Evolutionary conservation across 768 basidiomycete genomes (phyloP), one percentile per base, ranked within the genome.

Genomic region (Leccinum variicolor): DNA sequence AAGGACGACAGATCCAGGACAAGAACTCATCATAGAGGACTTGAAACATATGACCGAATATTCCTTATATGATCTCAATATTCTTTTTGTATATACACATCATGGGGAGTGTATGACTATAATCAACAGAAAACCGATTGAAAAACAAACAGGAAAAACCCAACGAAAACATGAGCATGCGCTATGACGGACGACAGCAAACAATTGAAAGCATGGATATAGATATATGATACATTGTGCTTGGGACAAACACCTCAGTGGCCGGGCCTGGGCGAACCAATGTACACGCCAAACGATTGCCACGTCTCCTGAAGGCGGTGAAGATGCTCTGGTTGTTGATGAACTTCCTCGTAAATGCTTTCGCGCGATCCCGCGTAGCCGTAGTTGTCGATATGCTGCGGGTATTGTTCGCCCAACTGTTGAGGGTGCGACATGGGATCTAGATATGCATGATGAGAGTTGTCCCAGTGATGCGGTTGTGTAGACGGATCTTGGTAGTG

Each of bases 221-320:
- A 41, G 15, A 41, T 36, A 36, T 5, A 41, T 41, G 10, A 41
- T n/a, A 57, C 43, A 36, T 9, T 8, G 28, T 21, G 1, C 10
- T 19, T 17, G 43, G 0, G 26, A 11, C 4, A 5, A 21, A 46
- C 0, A n/a, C 11, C 3, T 59, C 49, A 68, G 6, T 25, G 33
- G 9, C 57, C 14, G 2, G 63, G 55, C 36, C 29, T 47, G 1
- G 59, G 57, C 6, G 54, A 67, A 53, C 73, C 62, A 54, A 84
- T 78, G 64, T 83, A 83, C 58, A 80, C 77, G 77, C 86, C 82
- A 73, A 86, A 89, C 56, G 81, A 77, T 67, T 81, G 79, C 87
- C 87, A 89, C 10, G 86, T 86, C 71, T 87, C 86, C 76, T 50
- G 79, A 61, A 60, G 66, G 29, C 53, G 66, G 29, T 54, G 70